phyloP scores from a whole-genome alignment of 208 protist species.

The Trypanosomatidae sp. region DNA sequence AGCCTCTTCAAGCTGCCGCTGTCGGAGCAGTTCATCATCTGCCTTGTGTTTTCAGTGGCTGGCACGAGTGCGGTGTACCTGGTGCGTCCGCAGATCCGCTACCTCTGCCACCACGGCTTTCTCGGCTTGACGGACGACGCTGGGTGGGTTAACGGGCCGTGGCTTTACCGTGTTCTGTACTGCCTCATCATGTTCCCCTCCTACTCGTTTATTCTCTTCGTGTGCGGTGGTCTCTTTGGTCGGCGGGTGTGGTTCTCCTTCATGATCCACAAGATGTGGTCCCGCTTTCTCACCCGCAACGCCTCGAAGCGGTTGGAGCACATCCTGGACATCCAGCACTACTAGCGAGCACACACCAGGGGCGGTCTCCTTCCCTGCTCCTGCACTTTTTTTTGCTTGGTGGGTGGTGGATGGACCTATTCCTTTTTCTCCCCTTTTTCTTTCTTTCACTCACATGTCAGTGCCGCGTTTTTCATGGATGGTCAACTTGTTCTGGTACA shows the following conservation, averaged over 20 bases:
- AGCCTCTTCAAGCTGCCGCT: slow-evolving; percentile 74
- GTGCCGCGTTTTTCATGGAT: too few species aligned
- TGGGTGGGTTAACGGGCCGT: slow-evolving; percentile 76
- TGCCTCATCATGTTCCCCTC: slow-evolving; percentile 77
- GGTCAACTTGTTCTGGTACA: too few species aligned
- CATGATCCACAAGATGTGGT: slow-evolving; percentile 93
- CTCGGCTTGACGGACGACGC: slow-evolving; percentile 72
- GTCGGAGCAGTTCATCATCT: slow-evolving; percentile 80
- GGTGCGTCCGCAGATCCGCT: slow-evolving; percentile 73
- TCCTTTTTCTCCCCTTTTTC: too few species aligned
- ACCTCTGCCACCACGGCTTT: slow-evolving; percentile 72
- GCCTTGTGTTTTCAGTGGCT: slow-evolving; percentile 78
- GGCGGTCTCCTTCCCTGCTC: too few species aligned
- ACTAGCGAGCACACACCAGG: too few species aligned
- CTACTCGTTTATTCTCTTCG: slow-evolving; percentile 81
- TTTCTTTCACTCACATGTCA: too few species aligned
- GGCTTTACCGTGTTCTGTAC: slow-evolving; percentile 84
- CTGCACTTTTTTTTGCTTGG: too few species aligned
- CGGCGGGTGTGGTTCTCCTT: slow-evolving; percentile 88
- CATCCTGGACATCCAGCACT: slow-evolving; percentile 81
- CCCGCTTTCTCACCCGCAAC: slow-evolving; percentile 66
- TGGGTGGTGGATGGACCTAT: too few species aligned
- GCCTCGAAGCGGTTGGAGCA: slow-evolving; percentile 45
- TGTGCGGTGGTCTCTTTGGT: slow-evolving; percentile 67
- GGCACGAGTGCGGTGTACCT: slow-evolving; percentile 64